These are phyloP conservation scores for Trichoderma polysporum DNA, from an alignment of 2,329 filamentous ascomycete genomes.

Conservation along the genomic window DNA sequence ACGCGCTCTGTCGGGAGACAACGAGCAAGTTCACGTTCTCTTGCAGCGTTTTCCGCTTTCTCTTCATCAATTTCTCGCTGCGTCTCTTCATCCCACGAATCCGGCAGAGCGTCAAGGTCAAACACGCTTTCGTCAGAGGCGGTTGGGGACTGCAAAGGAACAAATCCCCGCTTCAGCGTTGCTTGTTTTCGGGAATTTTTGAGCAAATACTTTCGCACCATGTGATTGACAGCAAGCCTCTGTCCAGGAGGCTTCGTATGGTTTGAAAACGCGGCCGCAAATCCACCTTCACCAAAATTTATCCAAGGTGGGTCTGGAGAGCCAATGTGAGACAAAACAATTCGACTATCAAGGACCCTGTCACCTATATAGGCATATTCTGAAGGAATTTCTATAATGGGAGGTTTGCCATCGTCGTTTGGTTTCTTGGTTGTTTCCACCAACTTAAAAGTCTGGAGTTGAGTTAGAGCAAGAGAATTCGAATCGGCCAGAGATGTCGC, in stretches of 20 bases:
- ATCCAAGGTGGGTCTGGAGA: slow-evolving; percentile 28
- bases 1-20: slow-evolving; percentile 48
- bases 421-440: not conserved
- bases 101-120: slow-evolving; percentile 39
- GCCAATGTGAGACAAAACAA: slow-evolving; percentile 28
- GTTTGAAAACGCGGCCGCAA: slow-evolving; percentile 30
- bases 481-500: slow-evolving; percentile 4
- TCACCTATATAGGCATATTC: slow-evolving; percentile 38
- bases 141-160: slow-evolving; percentile 22
- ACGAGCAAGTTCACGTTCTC: slow-evolving; percentile 18
- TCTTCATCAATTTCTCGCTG: slow-evolving; percentile 59
- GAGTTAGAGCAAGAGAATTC: slow-evolving; percentile 5
- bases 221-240: slow-evolving; percentile 43
- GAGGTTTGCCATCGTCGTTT: too few relatives aligned
- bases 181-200: slow-evolving; percentile 29
- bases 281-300: slow-evolving; percentile 26
- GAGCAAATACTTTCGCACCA: slow-evolving; percentile 42
- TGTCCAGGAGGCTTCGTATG: slow-evolving; percentile 42
- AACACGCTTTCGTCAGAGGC: slow-evolving; percentile 34
- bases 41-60: slow-evolving; percentile 29
- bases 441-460: slow-evolving; percentile 15
- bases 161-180: slow-evolving; percentile 18
- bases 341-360: slow-evolving; percentile 29
- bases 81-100: slow-evolving; percentile 52
- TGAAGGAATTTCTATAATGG: not conserved